Evolutionary conservation across 257 asterid genomes (phyloP), one percentile per base, ranked within the genome.

Genomic region (Salvia miltiorrhiza): DNA sequence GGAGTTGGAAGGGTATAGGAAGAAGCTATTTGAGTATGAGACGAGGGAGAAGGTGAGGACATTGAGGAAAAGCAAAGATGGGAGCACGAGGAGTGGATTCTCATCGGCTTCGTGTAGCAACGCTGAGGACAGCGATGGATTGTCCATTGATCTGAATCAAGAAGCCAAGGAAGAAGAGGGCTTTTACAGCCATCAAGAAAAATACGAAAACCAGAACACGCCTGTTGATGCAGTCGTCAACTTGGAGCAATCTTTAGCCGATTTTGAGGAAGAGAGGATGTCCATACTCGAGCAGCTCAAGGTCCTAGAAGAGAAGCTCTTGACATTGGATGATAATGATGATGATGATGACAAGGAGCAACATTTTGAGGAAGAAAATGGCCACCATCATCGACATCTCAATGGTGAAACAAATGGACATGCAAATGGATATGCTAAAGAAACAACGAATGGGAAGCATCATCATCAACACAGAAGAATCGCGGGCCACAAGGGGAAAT

Each of bases 211-310:
- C 53, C 80, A 79, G 72, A 78, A 63, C 61, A 88, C 95, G 58
- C 96, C 97, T 9, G 70, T 79, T 16, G 86, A 82, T 77, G 84
- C 78, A 12, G 91, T 90, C 48, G 68, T 86, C 47, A 81, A 79
- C 71, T 80, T 91, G 90, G 95, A 94, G 65, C 93, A 89, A 37
- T 87, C 97, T 2, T 81, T 94, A 72, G 88, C 88, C 16, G 97
- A 89, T 65, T 94, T 94, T 60, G 97, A 94, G 84, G 95, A 85
- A 4, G 97, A 94, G 79, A 87, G 97, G 45, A 14, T 87, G 71
- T 89, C 93, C 39, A 94, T 94, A 57, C 90, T 94, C 3, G 96
- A 83, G 69, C 93, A 91, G 79, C 96, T 94, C 43, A 91, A 87
- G 86, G 82, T 76, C 72, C 78, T 94, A 39, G 97, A 91, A 78